phyloP scores from a whole-genome alignment of 176 grass and related monocot species.

The Avena atlantica region DNA sequence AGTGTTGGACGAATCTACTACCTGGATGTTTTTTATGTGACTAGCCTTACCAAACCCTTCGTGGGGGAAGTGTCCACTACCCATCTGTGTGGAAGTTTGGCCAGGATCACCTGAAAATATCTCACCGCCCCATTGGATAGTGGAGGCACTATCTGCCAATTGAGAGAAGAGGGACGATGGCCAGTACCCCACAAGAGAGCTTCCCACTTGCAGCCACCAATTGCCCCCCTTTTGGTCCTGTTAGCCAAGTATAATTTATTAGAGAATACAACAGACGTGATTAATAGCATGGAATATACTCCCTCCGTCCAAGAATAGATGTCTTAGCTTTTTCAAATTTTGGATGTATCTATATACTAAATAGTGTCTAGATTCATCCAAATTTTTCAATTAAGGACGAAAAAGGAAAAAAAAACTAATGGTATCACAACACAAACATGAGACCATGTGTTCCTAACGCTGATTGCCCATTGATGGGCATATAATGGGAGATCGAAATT shows the following conservation, averaged over 20 bases:
- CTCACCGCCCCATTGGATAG: conserved; percentile 80
- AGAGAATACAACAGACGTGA: neutral
- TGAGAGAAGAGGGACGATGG: conserved; percentile 82
- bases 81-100: conserved; percentile 84
- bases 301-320: too few relatives aligned
- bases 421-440: neutral
- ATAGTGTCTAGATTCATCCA: too few relatives aligned
- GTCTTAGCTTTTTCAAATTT: too few relatives aligned
- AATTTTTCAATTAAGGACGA: neutral
- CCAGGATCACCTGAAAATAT: conserved; percentile 64
- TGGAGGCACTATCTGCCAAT: conserved; percentile 66
- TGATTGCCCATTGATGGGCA: conserved; percentile 43
- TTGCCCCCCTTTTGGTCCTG: conserved; percentile 55
- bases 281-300: neutral
- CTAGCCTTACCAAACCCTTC: conserved; percentile 85
- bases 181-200: conserved; percentile 68
- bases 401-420: neutral
- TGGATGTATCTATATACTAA: too few relatives aligned
- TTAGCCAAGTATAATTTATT: neutral
- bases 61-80: conserved; percentile 73
- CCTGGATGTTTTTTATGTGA: conserved; percentile 81
- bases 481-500: neutral
- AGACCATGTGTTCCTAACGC: neutral
- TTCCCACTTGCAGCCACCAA: conserved; percentile 56
- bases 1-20: conserved; percentile 74